Percentiles rank a stretch among this genome's conserved stretches.
phyloP scores from a whole-genome alignment of 2,329 filamentous ascomycete genomes.

The Erysiphe neolycopersici region DNA sequence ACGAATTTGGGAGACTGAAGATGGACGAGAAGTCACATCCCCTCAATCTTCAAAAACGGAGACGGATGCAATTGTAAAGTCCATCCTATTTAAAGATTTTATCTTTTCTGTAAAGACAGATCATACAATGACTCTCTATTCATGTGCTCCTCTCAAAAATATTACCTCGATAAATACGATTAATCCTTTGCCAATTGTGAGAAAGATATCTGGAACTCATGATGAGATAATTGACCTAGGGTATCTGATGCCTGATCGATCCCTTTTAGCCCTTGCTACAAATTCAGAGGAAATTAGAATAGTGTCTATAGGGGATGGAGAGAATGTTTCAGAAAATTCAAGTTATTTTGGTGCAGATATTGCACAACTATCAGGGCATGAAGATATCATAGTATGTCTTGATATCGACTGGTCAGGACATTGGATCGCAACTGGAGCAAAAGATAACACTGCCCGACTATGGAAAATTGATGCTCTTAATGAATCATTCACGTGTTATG shows the following conservation, averaged over 20 bases:
- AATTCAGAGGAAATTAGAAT: slow-evolving; percentile 86
- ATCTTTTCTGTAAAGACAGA: slow-evolving; percentile 69
- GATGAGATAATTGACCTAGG: slow-evolving; percentile 93
- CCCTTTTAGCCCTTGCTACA: slow-evolving; percentile 67
- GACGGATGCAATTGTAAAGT: slow-evolving; percentile 41
- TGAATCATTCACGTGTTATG: slow-evolving; percentile 52
- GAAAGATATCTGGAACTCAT: slow-evolving; percentile 80
- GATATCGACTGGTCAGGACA: slow-evolving; percentile 92
- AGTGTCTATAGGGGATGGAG: slow-evolving; percentile 33
- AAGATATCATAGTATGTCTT: slow-evolving; percentile 85
- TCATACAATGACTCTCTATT: slow-evolving; percentile 61
- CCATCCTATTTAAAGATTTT: slow-evolving; percentile 38
- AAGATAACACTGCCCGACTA: slow-evolving; percentile 80
- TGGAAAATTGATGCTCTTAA: slow-evolving; percentile 64
- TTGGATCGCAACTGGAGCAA: slow-evolving; percentile 88
- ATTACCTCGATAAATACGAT: slow-evolving; percentile 13
- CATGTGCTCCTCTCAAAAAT: slow-evolving; percentile 19
- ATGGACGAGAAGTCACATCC: slow-evolving; percentile 51
- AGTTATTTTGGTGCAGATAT: slow-evolving; percentile 76
- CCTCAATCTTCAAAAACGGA: slow-evolving; percentile 38
- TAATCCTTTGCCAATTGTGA: slow-evolving; percentile 20
- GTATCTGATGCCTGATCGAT: slow-evolving; percentile 57
- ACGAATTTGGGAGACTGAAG: slow-evolving; percentile 57
- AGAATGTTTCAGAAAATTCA: slow-evolving; percentile 11
- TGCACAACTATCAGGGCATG: slow-evolving; percentile 62